phyloP scores from a whole-genome alignment of 1,139 yeast genomes.

The Yamadazyma sp. region DNA sequence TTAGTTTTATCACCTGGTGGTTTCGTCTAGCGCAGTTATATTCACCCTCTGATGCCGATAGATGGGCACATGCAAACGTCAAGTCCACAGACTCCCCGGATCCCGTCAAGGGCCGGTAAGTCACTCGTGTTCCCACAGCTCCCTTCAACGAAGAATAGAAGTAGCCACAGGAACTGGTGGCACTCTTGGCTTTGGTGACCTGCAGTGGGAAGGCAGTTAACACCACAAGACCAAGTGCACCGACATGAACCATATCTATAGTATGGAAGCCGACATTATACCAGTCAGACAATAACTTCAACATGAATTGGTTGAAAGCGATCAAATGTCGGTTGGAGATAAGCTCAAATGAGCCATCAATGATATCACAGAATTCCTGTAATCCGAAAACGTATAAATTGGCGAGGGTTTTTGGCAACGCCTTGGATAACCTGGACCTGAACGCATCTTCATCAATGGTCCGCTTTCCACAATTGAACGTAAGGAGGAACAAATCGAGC shows the following conservation, averaged over 20 bases:
- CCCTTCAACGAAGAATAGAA: conserved; percentile 71
- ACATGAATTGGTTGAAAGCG: conserved; percentile 38
- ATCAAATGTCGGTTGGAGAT: conserved; percentile 40
- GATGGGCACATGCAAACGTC: conserved; percentile 70
- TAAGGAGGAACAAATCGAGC: conserved; percentile 31
- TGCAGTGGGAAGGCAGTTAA: conserved; percentile 46
- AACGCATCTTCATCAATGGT: conserved; percentile 24
- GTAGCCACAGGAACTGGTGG: conserved; percentile 54
- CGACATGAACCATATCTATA: conserved; percentile 50
- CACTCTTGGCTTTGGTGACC: conserved; percentile 26
- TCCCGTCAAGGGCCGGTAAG: conserved; percentile 25
- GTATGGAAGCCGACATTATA: conserved; percentile 42
- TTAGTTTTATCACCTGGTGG: conserved; percentile 47
- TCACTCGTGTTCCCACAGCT: conserved; percentile 60
- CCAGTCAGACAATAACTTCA: conserved; percentile 35
- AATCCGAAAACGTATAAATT: conserved; percentile 63
- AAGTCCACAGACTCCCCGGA: conserved; percentile 29
- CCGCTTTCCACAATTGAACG: conserved; percentile 41
- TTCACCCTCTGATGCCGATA: conserved; percentile 75
- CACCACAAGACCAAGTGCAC: conserved; percentile 65
- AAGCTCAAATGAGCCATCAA: conserved; percentile 57
- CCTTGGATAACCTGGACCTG: conserved; percentile 21
- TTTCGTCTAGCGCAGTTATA: conserved; percentile 50
- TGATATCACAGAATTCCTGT: conserved; percentile 68
- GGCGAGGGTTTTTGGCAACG: conserved; percentile 40